Percentiles rank a stretch among this genome's conserved stretches.
phyloP scores from a whole-genome alignment of 129 eudicot species.

The Flaveria linearis region DNA sequence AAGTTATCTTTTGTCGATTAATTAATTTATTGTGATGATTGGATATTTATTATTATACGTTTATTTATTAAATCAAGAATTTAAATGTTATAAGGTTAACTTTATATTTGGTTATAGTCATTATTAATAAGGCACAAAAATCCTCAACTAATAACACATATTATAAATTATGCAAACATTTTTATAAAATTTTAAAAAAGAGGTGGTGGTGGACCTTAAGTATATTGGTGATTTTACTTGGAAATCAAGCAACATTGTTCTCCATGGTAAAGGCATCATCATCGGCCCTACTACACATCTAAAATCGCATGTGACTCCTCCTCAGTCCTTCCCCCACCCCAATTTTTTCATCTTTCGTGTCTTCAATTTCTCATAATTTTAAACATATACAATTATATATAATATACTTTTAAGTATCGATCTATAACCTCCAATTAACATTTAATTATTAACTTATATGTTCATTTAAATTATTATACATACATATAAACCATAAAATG shows the following conservation, averaged over 20 bases:
- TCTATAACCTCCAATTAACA: not conserved
- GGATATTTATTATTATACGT: too few relatives aligned
- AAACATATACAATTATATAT: not conserved
- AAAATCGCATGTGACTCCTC: constrained; percentile 62
- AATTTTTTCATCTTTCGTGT: not conserved
- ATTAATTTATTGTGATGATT: too few relatives aligned
- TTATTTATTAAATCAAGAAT: too few relatives aligned
- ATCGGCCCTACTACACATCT: constrained; percentile 57
- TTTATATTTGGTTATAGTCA: too few relatives aligned
- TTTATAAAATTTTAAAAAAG: not conserved
- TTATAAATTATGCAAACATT: too few relatives aligned
- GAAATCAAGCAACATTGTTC: constrained; percentile 75
- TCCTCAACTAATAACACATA: too few relatives aligned
- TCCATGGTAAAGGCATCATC: constrained; percentile 56
- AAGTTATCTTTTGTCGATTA: too few relatives aligned
- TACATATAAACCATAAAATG: not conserved
- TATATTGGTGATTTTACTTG: constrained; percentile 78
- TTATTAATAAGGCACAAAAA: too few relatives aligned
- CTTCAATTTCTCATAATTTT: not conserved
- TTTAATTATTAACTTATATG: not conserved
- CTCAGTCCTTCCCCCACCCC: not conserved
- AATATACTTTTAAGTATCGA: not conserved
- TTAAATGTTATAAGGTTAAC: too few relatives aligned
- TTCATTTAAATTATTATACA: not conserved
- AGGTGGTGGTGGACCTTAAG: constrained; percentile 76